Percentiles rank a stretch among this genome's conserved stretches.
Conservation (phyloP, 2,329 filamentous ascomycete species). For the Epichloe scottii region DNA sequence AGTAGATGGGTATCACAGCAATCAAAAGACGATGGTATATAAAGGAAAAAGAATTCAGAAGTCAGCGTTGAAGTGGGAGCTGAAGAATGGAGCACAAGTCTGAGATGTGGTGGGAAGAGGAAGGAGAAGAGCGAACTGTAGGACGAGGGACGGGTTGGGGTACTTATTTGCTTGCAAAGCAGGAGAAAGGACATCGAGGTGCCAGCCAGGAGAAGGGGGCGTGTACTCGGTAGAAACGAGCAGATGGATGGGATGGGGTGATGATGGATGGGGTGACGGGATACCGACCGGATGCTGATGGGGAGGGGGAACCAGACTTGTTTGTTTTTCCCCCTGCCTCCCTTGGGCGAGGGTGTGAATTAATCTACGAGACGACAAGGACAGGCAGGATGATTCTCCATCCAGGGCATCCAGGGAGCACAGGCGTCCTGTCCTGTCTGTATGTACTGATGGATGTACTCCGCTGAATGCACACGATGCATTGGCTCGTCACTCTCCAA, state of each 20-base stretch:
- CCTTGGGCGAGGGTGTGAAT: neutral
- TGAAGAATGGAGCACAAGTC: constrained; percentile 18
- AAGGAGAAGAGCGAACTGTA: constrained; percentile 14
- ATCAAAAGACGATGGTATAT: constrained; percentile 30
- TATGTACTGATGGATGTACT: too few relatives aligned
- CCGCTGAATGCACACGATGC: neutral
- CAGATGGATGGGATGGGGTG: neutral
- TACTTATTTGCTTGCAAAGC: constrained; percentile 27
- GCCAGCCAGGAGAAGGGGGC: constrained; percentile 7
- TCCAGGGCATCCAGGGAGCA: neutral
- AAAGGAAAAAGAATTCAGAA: constrained; percentile 25
- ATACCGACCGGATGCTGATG: neutral
- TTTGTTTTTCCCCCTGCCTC: neutral
- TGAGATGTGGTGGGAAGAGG: constrained; percentile 20
- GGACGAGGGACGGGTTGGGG: constrained; percentile 21
- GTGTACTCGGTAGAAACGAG: constrained; percentile 2
- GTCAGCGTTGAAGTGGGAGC: constrained; percentile 14
- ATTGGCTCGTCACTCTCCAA: neutral
- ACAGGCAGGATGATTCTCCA: neutral
- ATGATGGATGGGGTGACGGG: neutral
- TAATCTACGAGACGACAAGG: neutral
- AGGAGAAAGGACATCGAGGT: constrained; percentile 8
- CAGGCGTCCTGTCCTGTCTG: neutral
- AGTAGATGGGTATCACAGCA: constrained; percentile 40
- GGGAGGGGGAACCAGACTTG: neutral